phyloP scores from a whole-genome alignment of 2,329 filamentous ascomycete genomes.

The Cordyceps cicadae region DNA sequence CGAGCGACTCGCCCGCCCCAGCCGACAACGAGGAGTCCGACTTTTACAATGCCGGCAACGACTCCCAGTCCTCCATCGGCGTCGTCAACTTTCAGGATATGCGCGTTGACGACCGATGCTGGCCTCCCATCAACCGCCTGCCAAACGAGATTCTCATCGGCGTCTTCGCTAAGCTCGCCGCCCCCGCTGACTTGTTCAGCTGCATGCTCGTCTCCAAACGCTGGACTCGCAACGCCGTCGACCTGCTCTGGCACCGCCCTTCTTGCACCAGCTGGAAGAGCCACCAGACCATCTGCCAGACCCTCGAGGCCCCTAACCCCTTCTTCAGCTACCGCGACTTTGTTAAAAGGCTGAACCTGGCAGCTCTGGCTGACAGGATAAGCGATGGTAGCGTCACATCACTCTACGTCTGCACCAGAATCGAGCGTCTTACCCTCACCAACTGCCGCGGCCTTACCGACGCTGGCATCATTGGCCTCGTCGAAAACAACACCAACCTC shows the following conservation, averaged over 20 bases:
- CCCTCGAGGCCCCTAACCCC: conserved; percentile 62
- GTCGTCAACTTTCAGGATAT: conserved; percentile 69
- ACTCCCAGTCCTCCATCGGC: conserved; percentile 86
- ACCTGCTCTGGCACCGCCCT: conserved; percentile 89
- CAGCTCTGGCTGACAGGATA: conserved; percentile 62
- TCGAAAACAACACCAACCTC: conserved; percentile 70
- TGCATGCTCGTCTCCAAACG: conserved; percentile 92
- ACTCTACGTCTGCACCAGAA: conserved; percentile 74
- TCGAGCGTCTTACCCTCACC: conserved; percentile 88
- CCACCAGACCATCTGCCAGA: conserved; percentile 70
- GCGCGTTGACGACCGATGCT: conserved; percentile 59
- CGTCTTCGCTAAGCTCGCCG: conserved; percentile 78
- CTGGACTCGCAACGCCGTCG: conserved; percentile 89
- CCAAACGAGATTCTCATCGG: conserved; percentile 92
- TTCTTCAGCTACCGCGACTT: conserved; percentile 87
- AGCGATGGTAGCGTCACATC: conserved; percentile 85
- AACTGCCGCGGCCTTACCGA: conserved; percentile 83
- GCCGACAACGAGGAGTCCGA: conserved; percentile 87
- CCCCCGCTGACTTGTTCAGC: conserved; percentile 67
- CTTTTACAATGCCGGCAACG: conserved; percentile 81
- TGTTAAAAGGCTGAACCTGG: conserved; percentile 86
- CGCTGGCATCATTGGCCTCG: conserved; percentile 67
- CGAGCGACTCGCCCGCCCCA: conserved; percentile 65
- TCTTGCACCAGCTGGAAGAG: conserved; percentile 82
- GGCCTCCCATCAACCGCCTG: conserved; percentile 73